Evolutionary conservation across 768 basidiomycete genomes (phyloP), one percentile per base, ranked within the genome.

Genomic region (Rhizopogon roseolus): DNA sequence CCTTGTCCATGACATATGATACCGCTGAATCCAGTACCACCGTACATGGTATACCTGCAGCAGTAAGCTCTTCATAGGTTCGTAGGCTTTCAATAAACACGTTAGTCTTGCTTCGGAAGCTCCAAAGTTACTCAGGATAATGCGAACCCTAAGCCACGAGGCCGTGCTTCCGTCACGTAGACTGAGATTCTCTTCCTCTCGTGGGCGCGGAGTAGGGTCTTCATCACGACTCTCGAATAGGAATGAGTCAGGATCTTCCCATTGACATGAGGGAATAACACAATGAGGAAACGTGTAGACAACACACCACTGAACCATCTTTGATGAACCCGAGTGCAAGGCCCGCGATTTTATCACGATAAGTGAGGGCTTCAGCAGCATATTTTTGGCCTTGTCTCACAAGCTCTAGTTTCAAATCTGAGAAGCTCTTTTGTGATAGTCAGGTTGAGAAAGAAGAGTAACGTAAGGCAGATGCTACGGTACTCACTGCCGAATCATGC

Each of bases 1-100:
- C 93, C 61, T 90, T 87, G 59, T 96, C 92, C 89, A 99, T 98
- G 61, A 92, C 85, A 73, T 98, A 98, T 38, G 93, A 93, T 4
- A 98, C 95, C 1, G 96, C 94, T 13, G 93, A 93, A 71, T 99
- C 97, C 54, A 98, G 81, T 10, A 99, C 87, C 52, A 98, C 88
- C 14, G 90, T 93, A 71, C 91, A 93, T 11, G 95, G 94, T 54
- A 99, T 90, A 9, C 94, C 94, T n/a, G 85, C 90, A 38, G 86
- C 85, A 19, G 86, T 87, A 45, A 98, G 78, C 50, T 84, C 79
- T 60, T 93, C 85, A 63, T 90, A 88, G n/a, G 97, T 98, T 71
- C 88, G 91, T 66, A 95, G 79, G 53, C 95, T 96, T 69, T 57
- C 58, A 50, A 49, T 41, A 3, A 39, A 11, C 13, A 25, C 19